Evolutionary conservation across 2,329 filamentous ascomycete species (phyloP).

Genomic region (Aspergillus melleus): DNA sequence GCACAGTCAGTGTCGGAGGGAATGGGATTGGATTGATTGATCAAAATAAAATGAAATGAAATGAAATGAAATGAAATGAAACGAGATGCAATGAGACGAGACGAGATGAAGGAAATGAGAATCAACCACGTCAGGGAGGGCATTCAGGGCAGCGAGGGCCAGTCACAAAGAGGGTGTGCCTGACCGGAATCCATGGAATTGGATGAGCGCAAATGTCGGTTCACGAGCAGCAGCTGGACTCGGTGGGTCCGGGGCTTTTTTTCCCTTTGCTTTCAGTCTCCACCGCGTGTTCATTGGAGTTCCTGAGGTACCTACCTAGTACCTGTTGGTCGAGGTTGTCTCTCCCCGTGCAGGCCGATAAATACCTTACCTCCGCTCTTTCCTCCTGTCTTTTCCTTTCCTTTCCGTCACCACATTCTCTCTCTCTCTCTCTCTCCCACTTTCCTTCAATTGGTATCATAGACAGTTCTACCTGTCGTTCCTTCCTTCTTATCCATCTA

Average conservation of each 20-base stretch:
- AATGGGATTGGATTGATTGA: neutral
- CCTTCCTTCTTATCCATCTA: slow-evolving; percentile 13
- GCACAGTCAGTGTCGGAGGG: neutral
- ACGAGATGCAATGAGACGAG: too few relatives aligned
- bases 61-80: too few relatives aligned
- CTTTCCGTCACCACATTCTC: neutral
- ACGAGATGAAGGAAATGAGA: too few relatives aligned
- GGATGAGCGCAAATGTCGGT: too few relatives aligned
- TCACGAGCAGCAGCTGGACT: neutral
- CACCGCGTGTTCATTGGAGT: neutral
- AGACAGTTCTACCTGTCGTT: slow-evolving; percentile 20
- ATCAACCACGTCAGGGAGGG: too few relatives aligned
- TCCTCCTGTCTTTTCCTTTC: neutral
- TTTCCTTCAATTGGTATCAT: slow-evolving; percentile 2
- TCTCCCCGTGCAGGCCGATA: neutral
- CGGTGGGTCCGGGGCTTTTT: slow-evolving; percentile 2
- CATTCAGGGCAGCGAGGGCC: too few relatives aligned
- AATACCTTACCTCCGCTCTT: neutral
- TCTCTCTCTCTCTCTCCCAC: slow-evolving; percentile 9
- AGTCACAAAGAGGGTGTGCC: neutral
- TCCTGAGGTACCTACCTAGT: too few relatives aligned
- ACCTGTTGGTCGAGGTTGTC: too few relatives aligned
- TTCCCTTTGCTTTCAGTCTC: neutral
- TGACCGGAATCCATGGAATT: neutral
- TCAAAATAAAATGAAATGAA: too few relatives aligned